Base-by-base conservation (phyloP, 164 flowering plant genomes). In the Chloranthus sessilifolius region DNA sequence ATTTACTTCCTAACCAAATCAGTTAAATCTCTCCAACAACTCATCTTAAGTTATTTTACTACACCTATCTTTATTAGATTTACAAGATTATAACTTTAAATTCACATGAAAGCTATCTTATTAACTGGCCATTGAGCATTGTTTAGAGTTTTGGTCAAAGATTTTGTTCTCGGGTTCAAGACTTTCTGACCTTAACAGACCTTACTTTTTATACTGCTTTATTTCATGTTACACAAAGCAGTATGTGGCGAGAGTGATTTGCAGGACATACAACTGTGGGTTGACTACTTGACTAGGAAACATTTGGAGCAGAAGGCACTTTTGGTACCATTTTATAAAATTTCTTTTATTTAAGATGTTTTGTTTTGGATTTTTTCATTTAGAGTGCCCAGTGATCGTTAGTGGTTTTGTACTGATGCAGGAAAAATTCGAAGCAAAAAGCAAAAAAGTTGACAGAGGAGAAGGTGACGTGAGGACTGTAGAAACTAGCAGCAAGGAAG, bases 191-290 rank as follows among this genome's bases (percentile, higher is more conserved):
- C n/a, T n/a, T n/a, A n/a, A n/a, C n/a, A n/a, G n/a, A n/a, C n/a
- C n/a, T 37, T 22, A 9, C 22, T 27, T 3, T 43, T 17, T 55
- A 17, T 8, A 1, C 7, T 16, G 5, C n/a, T 46, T 42, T 33
- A 9, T 30, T 23, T 47, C 12, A 46, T 41, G 26, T 14, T 16
- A 7, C 12, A 24, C 31, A 46, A 43, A 70, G 52, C 70, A 88
- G 96, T 75, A 43, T 23, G 59, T 37, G 46, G 79, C 4, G 66
- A 62, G 35, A 48, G 44, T 56, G 84, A 77, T 11, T 45, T 88
- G 55, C 66, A 43, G 31, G 88, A 73, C 69, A 66, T 82, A 36
- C 73, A 52, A 67, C 59, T 29, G 43, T 72, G 61, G 57, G 53
- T 80, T 60, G 74, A 77, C 59, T 44, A 37, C 58, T 63, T 82